A percentile compares a stretch with the other conserved stretches of the same genome.
Conservation (phyloP, 148 eudicot species). For the Gaultheria prostrata region DNA sequence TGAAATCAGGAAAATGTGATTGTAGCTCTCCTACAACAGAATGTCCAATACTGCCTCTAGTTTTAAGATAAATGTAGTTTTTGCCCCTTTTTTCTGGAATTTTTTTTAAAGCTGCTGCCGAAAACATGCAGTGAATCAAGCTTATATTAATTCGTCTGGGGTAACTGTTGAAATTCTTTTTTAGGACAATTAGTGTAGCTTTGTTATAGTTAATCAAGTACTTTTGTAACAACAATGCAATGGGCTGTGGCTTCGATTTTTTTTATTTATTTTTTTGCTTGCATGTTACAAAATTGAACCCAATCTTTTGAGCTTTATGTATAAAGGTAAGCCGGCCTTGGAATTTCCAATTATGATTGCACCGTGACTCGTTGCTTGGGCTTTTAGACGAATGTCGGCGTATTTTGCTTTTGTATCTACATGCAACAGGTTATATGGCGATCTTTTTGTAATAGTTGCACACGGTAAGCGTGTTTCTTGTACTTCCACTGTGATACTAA, state of each 20-base stretch:
- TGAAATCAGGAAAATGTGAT: constrained; percentile 35
- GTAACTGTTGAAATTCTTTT: constrained; percentile 12
- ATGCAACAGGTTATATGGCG: not conserved
- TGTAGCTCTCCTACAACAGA: constrained; percentile 46
- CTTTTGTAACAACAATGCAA: constrained; percentile 20
- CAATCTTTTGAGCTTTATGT: not conserved
- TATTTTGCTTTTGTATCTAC: not conserved
- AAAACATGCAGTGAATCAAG: constrained; percentile 20
- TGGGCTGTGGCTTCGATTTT: not conserved
- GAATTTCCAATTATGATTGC: not conserved
- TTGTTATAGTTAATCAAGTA: constrained; percentile 12
- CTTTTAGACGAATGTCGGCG: not conserved
- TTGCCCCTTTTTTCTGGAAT: constrained; percentile 3
- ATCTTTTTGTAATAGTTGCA: not conserved
- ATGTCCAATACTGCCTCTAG: constrained; percentile 31
- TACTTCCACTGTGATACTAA: not conserved
- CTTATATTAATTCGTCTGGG: constrained; percentile 20
- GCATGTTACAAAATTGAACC: not conserved
- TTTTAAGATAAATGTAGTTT: constrained; percentile 35
- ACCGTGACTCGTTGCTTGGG: not conserved
- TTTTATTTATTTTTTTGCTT: constrained; percentile 8
- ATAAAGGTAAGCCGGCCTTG: not conserved
- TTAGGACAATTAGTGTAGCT: constrained; percentile 16
- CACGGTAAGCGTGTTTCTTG: not conserved
- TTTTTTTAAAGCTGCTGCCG: constrained; percentile 26